These are phyloP conservation scores for Luzula sylvatica DNA, from an alignment of 176 grass and related monocot genomes.

Conservation along the genomic window DNA sequence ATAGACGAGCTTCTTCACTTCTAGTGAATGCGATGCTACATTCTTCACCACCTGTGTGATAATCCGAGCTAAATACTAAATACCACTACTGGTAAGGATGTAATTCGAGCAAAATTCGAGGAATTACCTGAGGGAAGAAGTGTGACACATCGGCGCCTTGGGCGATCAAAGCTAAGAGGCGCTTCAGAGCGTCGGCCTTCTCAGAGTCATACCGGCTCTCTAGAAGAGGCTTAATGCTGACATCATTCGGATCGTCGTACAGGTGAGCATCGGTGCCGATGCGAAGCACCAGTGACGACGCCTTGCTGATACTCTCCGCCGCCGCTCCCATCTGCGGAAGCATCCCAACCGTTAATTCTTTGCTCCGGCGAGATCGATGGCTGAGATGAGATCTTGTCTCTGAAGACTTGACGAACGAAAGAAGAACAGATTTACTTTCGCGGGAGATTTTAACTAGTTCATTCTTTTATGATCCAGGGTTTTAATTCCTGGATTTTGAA, in stretches of 20 bases:
- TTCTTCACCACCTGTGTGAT: conserved; percentile 73
- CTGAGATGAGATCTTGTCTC: neutral
- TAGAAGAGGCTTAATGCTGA: conserved; percentile 59
- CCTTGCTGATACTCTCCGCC: conserved; percentile 40
- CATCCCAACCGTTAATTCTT: conserved; percentile 26
- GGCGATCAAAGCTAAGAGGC: conserved; percentile 75
- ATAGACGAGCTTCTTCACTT: conserved; percentile 98
- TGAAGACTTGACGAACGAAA: neutral
- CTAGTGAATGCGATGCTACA: conserved; percentile 65
- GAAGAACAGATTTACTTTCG: conserved; percentile 1
- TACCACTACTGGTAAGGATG: neutral
- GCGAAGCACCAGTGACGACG: conserved; percentile 65
- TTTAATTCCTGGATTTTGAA: too few species aligned
- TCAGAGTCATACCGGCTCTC: conserved; percentile 85
- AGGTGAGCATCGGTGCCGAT: conserved; percentile 94
- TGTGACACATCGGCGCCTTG: conserved; percentile 75
- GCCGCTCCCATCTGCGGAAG: conserved; percentile 56
- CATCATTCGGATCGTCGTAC: conserved; percentile 94
- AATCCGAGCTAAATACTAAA: neutral
- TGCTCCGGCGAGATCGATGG: neutral
- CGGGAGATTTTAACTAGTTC: neutral
- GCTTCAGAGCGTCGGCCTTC: conserved; percentile 83
- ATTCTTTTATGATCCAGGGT: neutral
- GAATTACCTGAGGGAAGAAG: conserved; percentile 63
- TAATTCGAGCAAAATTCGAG: neutral